phyloP scores from a whole-genome alignment of 257 asterid species.

The Paulownia fortunei region DNA sequence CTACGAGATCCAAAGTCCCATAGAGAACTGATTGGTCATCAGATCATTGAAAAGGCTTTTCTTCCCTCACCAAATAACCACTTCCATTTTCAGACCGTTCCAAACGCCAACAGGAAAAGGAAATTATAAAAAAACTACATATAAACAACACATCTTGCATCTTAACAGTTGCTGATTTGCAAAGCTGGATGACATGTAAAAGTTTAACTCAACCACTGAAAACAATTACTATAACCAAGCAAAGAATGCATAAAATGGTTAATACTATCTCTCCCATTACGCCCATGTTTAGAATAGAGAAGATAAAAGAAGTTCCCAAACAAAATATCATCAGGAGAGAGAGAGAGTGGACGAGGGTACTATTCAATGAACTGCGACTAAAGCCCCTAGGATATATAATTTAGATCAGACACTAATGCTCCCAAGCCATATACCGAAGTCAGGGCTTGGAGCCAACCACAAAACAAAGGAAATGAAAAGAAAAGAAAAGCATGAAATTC shows the following conservation, averaged over 20 bases:
- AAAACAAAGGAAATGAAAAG: neutral
- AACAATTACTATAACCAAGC: neutral
- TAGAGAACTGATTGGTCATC: neutral
- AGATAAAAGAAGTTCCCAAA: too few species aligned
- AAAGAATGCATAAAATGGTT: neutral
- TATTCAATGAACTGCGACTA: neutral
- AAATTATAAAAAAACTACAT: neutral
- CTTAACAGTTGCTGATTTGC: neutral
- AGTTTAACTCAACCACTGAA: neutral
- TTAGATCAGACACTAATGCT: neutral
- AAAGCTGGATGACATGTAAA: neutral
- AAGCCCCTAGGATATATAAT: neutral
- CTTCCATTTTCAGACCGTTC: slow-evolving; percentile 1
- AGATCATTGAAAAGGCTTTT: neutral
- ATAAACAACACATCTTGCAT: neutral
- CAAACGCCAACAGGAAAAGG: neutral
- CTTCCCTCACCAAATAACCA: neutral
- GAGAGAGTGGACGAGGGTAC: neutral
- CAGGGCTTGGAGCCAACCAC: too few species aligned
- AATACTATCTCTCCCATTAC: neutral
- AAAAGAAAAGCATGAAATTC: too few species aligned
- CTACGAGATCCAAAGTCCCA: neutral
- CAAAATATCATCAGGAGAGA: too few species aligned
- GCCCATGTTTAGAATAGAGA: neutral
- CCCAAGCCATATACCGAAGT: neutral